A percentile compares a stretch with the other conserved stretches of the same genome.
Conservation (phyloP, 2,329 filamentous ascomycete genomes). For the Xylaria sp. region DNA sequence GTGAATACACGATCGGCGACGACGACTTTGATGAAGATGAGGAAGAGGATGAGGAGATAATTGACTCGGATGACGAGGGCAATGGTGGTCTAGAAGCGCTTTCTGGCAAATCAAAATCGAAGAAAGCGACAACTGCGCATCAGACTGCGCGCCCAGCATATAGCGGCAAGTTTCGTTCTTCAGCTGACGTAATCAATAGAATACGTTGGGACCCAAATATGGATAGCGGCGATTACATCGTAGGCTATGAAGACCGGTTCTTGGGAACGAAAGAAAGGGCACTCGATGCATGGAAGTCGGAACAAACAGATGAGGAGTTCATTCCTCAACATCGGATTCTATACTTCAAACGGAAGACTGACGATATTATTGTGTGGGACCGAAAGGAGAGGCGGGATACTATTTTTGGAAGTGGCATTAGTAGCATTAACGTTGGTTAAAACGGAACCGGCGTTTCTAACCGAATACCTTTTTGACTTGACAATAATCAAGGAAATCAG, state of each 20-base stretch:
- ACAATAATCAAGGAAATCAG: neutral
- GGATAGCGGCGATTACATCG: slow-evolving; percentile 62
- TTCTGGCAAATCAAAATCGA: slow-evolving; percentile 40
- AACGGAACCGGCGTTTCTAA: neutral
- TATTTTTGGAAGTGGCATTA: slow-evolving; percentile 65
- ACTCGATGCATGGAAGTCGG: slow-evolving; percentile 67
- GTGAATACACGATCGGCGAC: slow-evolving; percentile 55
- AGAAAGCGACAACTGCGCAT: slow-evolving; percentile 23
- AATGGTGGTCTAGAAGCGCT: slow-evolving; percentile 42
- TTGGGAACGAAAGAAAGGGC: slow-evolving; percentile 63
- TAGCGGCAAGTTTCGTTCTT: slow-evolving; percentile 63
- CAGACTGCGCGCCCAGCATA: slow-evolving; percentile 47
- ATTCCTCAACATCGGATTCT: slow-evolving; percentile 72
- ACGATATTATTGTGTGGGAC: slow-evolving; percentile 66
- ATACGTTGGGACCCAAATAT: slow-evolving; percentile 68
- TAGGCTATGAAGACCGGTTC: slow-evolving; percentile 72
- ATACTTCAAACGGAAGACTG: slow-evolving; percentile 67
- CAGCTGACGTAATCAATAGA: slow-evolving; percentile 67
- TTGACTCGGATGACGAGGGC: slow-evolving; percentile 48
- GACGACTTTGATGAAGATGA: slow-evolving; percentile 51
- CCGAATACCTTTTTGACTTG: neutral
- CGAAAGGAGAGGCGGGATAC: slow-evolving; percentile 62
- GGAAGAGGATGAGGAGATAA: slow-evolving; percentile 55
- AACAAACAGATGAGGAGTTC: slow-evolving; percentile 73
- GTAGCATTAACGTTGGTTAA: slow-evolving; percentile 29